Conservation (phyloP, 441 rosid species). For the Aquilaria agallochum region DNA sequence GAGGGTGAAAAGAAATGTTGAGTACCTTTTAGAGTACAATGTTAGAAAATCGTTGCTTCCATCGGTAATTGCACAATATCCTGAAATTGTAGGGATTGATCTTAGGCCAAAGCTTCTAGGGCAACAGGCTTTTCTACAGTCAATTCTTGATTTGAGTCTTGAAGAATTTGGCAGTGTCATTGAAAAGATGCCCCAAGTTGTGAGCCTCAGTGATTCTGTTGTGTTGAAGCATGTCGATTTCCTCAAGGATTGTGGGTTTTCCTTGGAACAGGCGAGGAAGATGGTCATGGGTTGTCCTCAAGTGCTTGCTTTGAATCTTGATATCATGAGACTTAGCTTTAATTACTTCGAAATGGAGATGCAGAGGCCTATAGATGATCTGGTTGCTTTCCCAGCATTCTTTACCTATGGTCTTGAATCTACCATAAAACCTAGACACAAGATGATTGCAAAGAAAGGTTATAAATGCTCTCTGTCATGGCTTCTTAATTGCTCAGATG, state of each 20-base stretch:
- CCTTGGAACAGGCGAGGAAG: constrained; percentile 51
- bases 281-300: constrained; percentile 91
- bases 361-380: constrained; percentile 74
- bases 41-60: constrained; percentile 61
- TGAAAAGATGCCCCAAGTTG: constrained; percentile 93
- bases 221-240: constrained; percentile 66
- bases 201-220: constrained; percentile 53
- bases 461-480: constrained; percentile 83
- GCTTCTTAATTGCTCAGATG: constrained; percentile 89
- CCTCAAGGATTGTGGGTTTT: constrained; percentile 64
- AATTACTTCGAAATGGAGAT: constrained; percentile 64
- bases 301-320: constrained; percentile 76
- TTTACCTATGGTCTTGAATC: constrained; percentile 84
- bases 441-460: constrained; percentile 54
- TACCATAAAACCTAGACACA: constrained; percentile 74
- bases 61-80: constrained; percentile 82
- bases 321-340: constrained; percentile 72
- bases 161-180: constrained; percentile 63
- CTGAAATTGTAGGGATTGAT: constrained; percentile 76
- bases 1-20: constrained; percentile 61
- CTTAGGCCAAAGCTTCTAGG: constrained; percentile 57
- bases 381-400: constrained; percentile 82
- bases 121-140: constrained; percentile 53
- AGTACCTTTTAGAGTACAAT: constrained; percentile 48
- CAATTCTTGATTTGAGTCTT: constrained; percentile 41